A percentile compares a stretch with the other conserved stretches of the same genome.
These are phyloP conservation scores for Lentinula raphanica DNA, from an alignment of 768 basidiomycete genomes.

Conservation along the genomic window DNA sequence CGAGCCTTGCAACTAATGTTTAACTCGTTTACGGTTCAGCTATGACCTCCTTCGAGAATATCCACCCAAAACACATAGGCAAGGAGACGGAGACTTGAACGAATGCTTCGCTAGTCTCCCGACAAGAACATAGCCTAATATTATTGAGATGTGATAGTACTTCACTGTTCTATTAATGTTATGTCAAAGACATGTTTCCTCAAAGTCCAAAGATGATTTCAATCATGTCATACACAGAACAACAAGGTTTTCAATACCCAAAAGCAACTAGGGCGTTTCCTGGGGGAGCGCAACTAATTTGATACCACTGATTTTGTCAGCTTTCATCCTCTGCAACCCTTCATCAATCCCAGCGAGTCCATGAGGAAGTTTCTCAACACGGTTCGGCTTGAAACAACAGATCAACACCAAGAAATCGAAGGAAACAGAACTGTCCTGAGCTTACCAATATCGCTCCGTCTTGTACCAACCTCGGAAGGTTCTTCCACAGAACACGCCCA, in stretches of 20 bases:
- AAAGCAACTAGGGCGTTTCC: background rate
- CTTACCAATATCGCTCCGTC: constrained; percentile 2
- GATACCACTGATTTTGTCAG: constrained; percentile 1
- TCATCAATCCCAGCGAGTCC: constrained; percentile 3
- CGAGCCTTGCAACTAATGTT: too few relatives aligned
- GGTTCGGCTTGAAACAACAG: background rate
- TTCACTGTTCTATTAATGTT: too few relatives aligned
- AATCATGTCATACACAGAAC: too few relatives aligned
- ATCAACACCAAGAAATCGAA: background rate
- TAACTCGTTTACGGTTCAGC: too few relatives aligned
- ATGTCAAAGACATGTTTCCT: background rate
- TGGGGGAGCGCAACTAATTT: constrained; percentile 2
- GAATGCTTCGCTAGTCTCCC: too few relatives aligned
- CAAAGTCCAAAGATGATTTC: too few relatives aligned
- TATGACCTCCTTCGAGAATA: too few relatives aligned
- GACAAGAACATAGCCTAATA: too few relatives aligned
- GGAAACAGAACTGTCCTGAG: background rate
- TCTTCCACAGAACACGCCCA: background rate
- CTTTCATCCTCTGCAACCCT: constrained; percentile 2
- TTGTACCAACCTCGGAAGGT: background rate
- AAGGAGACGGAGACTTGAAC: too few relatives aligned
- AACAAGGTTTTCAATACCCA: too few relatives aligned
- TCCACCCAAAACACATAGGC: too few relatives aligned
- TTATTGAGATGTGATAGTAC: too few relatives aligned
- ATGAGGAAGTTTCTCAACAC: background rate